Percentiles rank a stretch among this genome's conserved stretches.
Conservation (phyloP, 1,139 yeast genomes). For the Pneumocystis carinii region DNA sequence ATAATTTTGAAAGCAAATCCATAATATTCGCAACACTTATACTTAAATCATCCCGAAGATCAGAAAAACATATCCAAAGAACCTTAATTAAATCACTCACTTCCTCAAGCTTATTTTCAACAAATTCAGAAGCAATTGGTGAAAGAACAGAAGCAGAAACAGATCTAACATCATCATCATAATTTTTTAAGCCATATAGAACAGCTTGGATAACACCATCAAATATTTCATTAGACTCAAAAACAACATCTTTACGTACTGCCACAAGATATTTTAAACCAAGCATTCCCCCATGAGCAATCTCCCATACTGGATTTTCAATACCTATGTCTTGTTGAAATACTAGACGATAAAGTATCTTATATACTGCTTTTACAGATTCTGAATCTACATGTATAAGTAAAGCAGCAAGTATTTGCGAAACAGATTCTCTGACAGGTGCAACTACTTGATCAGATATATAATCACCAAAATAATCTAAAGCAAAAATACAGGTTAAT, state of each 20-base stretch:
- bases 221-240: slow-evolving; percentile 42
- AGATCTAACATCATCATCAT: slow-evolving; percentile 93
- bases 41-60: slow-evolving; percentile 75
- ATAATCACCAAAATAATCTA: slow-evolving; percentile 93
- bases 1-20: slow-evolving; percentile 80
- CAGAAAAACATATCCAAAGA: slow-evolving; percentile 77
- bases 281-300: slow-evolving; percentile 94
- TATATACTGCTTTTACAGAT: slow-evolving; percentile 44
- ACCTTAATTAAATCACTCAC: slow-evolving; percentile 56
- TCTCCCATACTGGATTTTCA: slow-evolving; percentile 64
- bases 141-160: slow-evolving; percentile 88
- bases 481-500: slow-evolving; percentile 69
- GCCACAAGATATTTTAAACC: slow-evolving; percentile 88
- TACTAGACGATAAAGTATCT: slow-evolving; percentile 52
- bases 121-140: slow-evolving; percentile 79
- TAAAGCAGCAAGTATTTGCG: slow-evolving; percentile 85
- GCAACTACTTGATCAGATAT: slow-evolving; percentile 97
- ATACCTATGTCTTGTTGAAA: slow-evolving; percentile 43
- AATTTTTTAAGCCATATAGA: slow-evolving; percentile 60
- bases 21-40: slow-evolving; percentile 93
- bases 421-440: slow-evolving; percentile 93
- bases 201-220: slow-evolving; percentile 73
- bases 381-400: slow-evolving; percentile 52
- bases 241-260: slow-evolving; percentile 64
- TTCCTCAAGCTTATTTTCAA: slow-evolving; percentile 43